Evolutionary conservation across 75 land plant genomes (phyloP).

Genomic region (Chamaecyparis obtusa): DNA sequence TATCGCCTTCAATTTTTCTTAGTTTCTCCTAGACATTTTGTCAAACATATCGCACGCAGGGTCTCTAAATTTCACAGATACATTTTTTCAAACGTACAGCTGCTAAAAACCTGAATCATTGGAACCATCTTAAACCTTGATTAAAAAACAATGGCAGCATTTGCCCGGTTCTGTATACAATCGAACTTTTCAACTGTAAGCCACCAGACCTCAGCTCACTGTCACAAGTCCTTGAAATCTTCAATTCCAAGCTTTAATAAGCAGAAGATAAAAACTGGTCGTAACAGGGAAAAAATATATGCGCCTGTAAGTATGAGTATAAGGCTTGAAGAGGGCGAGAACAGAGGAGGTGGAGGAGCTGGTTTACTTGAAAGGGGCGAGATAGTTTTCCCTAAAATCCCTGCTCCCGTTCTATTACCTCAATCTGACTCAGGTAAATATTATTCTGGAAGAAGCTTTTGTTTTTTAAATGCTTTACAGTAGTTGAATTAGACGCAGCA

Average conservation of each 20-base stretch:
- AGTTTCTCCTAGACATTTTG: neutral
- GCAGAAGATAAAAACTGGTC: neutral
- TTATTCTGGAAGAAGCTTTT: neutral
- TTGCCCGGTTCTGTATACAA: neutral
- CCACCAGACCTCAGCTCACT: neutral
- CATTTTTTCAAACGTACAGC: too few species aligned
- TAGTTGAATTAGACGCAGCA: neutral
- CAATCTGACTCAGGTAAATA: conserved; percentile 28
- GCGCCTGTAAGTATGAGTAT: neutral
- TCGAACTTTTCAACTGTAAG: neutral
- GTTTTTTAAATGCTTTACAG: neutral
- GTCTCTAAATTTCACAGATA: neutral
- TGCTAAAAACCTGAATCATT: too few species aligned
- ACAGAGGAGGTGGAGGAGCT: conserved; percentile 19
- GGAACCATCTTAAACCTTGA: too few species aligned
- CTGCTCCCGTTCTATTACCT: conserved; percentile 11
- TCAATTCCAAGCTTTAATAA: neutral
- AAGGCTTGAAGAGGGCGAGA: neutral
- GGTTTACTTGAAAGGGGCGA: conserved; percentile 29
- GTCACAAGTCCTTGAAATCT: neutral
- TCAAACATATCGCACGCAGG: neutral
- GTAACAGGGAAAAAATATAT: neutral
- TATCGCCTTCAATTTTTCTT: neutral
- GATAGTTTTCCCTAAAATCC: conserved; percentile 30
- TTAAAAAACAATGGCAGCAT: neutral